Evolutionary conservation across 1,139 yeast species (phyloP).

Genomic region (Waltiozyma sp.): DNA sequence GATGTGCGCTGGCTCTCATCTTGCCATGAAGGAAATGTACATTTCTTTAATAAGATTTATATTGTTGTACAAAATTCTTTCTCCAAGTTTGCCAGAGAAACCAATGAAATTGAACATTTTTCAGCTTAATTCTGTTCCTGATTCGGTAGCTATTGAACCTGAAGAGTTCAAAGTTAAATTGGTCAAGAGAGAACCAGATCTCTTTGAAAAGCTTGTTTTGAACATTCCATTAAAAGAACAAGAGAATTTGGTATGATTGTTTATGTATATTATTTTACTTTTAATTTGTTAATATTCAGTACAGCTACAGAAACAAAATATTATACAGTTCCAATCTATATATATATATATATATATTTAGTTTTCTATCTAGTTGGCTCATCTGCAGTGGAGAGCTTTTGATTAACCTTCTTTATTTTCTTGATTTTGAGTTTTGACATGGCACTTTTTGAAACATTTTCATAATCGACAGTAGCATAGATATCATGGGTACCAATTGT

Average conservation of each 20-base stretch:
- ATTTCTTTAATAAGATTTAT: conserved; percentile 30
- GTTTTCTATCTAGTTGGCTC: too few species aligned
- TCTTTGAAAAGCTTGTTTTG: conserved; percentile 5
- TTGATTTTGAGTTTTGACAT: neutral
- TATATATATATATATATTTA: too few species aligned
- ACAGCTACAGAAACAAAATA: too few species aligned
- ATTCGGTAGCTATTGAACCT: conserved; percentile 55
- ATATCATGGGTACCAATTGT: too few species aligned
- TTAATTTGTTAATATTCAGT: too few species aligned
- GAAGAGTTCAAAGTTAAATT: conserved; percentile 28
- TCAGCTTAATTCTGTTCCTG: conserved; percentile 34
- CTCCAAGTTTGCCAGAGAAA: conserved; percentile 25
- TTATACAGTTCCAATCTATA: too few species aligned
- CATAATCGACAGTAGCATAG: neutral
- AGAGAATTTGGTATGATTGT: too few species aligned
- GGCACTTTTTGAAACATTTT: neutral
- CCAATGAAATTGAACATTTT: conserved; percentile 41
- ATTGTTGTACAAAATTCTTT: conserved; percentile 27
- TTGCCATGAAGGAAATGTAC: conserved; percentile 57
- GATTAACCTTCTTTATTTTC: neutral
- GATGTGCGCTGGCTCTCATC: conserved; percentile 54
- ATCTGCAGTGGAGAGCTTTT: too few species aligned
- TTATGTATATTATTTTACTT: too few species aligned
- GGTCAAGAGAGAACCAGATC: conserved; percentile 17
- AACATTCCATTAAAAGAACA: too few species aligned